Evolutionary conservation across 768 basidiomycete genomes (phyloP), one percentile per base, ranked within the genome.

Genomic region (Guyanaporus albipodus): DNA sequence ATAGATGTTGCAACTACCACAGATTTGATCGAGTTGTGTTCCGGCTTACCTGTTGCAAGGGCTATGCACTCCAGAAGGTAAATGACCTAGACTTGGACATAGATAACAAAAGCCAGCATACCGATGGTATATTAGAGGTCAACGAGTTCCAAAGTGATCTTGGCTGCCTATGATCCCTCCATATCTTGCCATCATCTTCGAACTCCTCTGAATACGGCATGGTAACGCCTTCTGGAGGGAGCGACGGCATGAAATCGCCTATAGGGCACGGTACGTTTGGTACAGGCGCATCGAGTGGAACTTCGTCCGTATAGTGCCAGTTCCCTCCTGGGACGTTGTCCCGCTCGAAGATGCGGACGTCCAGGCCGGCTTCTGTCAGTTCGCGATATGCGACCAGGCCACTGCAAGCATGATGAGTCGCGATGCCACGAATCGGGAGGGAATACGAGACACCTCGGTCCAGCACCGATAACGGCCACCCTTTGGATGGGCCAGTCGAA

Each of bases 291-390:
- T 57, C 43, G 11, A 43, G 42, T 0, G 56, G 38, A 6, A 42
- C 12, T 14, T 53, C 55, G 38, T 57, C 55, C 2, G 55, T 53
- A 31, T 57, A 48, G 37, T 58, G 49, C 48, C 56, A 58, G 33
- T 34, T 46, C 1, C 56, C 49, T 3, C 49, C 52, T 0, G 56
- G 56, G 3, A 47, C 46, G 17, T 27, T 45, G 36, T 49, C 51
- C 4, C 55, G 45, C 31, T 57, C 56, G 7, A 58, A 58, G 8
- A 58, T 14, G 14, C 55, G 52, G 8, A 54, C 56, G 5, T 57
- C 34, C 1, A 58, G 19, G 22, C 56, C 56, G 0, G 36, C 55
- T 31, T 57, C 48, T 3, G 43, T 49, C 40, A 57, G 34, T 23
- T 57, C 47, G 3, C 34, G 44, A 24, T 49, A 57, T 33, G 55